Evolutionary conservation across 495 filamentous ascomycete genomes (phyloP).

Genomic region (Halenospora varia): DNA sequence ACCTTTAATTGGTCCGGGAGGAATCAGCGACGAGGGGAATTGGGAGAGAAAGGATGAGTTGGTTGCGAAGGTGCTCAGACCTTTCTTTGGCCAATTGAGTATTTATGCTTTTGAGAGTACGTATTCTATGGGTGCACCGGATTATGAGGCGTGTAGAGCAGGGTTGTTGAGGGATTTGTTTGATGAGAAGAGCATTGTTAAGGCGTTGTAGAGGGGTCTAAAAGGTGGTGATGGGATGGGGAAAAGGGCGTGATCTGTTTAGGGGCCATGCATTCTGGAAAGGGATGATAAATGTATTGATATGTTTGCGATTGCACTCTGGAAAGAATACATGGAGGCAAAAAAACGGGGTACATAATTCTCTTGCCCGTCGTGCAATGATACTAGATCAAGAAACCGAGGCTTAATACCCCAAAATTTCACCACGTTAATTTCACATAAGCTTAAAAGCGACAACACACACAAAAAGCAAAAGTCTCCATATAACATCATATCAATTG

Average conservation of each 20-base stretch:
- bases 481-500: not conserved
- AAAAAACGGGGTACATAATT: no score
- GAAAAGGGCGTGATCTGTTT: no score
- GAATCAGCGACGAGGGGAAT: conserved; percentile 44
- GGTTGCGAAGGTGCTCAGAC: conserved; percentile 69
- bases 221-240: not conserved
- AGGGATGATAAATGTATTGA: no score
- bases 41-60: conserved; percentile 63
- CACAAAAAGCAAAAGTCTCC: not conserved
- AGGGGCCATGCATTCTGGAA: not conserved
- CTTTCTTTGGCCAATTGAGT: conserved; percentile 87
- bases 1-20: conserved; percentile 44
- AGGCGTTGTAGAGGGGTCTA: conserved; percentile 28
- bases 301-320: not conserved
- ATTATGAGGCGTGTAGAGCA: conserved; percentile 63
- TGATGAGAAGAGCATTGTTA: conserved; percentile 65
- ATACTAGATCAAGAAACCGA: not conserved
- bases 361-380: no score
- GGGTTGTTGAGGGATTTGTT: conserved; percentile 77
- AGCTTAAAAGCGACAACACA: not conserved
- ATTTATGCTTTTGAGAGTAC: conserved; percentile 90
- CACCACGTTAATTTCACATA: not conserved
- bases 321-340: not conserved
- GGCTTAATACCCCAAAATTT: not conserved
- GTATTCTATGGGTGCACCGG: conserved; percentile 74